Percentiles rank a stretch among this genome's conserved stretches.
These are phyloP conservation scores for Chlorencoelia australis DNA, from an alignment of 2,329 filamentous ascomycete genomes.

Conservation along the genomic window DNA sequence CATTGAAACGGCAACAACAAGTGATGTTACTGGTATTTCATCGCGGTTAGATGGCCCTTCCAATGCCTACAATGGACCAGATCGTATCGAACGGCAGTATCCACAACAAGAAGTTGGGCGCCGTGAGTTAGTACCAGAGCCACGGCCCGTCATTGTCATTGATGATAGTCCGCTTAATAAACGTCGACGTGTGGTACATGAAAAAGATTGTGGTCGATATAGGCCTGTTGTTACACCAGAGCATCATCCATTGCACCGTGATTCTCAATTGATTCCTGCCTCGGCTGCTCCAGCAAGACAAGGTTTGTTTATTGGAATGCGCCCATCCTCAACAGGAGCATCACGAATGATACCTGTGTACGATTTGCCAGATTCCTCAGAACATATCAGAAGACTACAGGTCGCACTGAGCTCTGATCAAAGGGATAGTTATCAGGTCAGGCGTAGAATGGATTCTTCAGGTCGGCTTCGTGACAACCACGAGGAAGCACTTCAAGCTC, in stretches of 20 bases:
- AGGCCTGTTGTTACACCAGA: conserved; percentile 14
- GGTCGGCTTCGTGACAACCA: conserved; percentile 7
- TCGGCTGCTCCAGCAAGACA: conserved; percentile 19
- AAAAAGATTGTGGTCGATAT: conserved; percentile 20
- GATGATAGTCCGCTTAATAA: conserved; percentile 23
- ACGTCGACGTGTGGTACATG: conserved; percentile 22
- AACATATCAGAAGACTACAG: conserved; percentile 10
- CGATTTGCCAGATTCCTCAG: conserved; percentile 16
- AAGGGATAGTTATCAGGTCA: conserved; percentile 9
- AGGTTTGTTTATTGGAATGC: conserved; percentile 19
- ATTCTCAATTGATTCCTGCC: conserved; percentile 18
- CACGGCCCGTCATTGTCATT: conserved; percentile 21
- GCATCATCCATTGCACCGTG: conserved; percentile 11
- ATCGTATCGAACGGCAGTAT: conserved; percentile 14
- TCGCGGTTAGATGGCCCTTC: conserved; percentile 14
- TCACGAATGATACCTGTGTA: conserved; percentile 19
- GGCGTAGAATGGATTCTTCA: conserved; percentile 10
- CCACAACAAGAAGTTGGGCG: conserved; percentile 14
- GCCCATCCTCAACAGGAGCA: conserved; percentile 13
- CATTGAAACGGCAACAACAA: conserved; percentile 22
- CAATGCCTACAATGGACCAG: conserved; percentile 6
- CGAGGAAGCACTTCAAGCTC: conserved; percentile 10
- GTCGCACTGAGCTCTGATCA: conserved; percentile 12
- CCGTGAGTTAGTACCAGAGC: conserved; percentile 15
- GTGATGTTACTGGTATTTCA: conserved; percentile 14